Evolutionary conservation across 1,284 basidiomycete genomes (phyloP), one percentile per base, ranked within the genome.

Genomic region (Bondarzewia mesenterica): DNA sequence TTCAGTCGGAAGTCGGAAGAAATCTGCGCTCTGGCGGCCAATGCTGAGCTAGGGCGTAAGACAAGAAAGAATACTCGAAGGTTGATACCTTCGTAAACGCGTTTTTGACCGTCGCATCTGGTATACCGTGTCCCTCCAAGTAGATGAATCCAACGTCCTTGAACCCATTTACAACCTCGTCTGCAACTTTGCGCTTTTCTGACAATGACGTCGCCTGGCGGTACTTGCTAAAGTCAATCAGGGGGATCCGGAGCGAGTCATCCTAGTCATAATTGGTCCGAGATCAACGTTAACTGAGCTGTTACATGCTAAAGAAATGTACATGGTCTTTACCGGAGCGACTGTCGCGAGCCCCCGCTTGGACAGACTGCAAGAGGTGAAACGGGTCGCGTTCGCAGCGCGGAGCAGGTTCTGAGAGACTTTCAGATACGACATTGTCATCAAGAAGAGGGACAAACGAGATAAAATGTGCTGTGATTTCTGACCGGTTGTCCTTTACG

Each of bases 101-200:
- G 40, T 70, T 67, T 53, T 78, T 60, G 7, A 89, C 72, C 26
- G 65, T 73, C 15, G 60, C 66, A 49, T 64, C 51, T 3, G 79
- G 66, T 46, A 90, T 80, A 2, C 85, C 84, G 63, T 89, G 84
- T 35, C 79, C 76, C 18, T 70, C 70, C 35, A 90, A 66, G 59
- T 90, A 90, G 41, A 89, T 74, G 59, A 88, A 88, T 1, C 85
- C 85, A 53, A 78, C 82, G 48, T 82, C 75, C 58, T 84, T 89
- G 69, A 89, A 89, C 0, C 82, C 89, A 37, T 73, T 73, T 23
- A 89, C 85, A 37, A 92, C 76, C 53, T 83, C 75, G 42, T 78
- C 69, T 2, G 89, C 86, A 0, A 81, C 78, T 12, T 69, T 59
- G 52, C 76, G 74, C 63, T 79, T 86, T 59, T 86, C 81, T 12